Evolutionary conservation across 108 stramenopile species (phyloP), one percentile per base, ranked within the genome.

Genomic region (Parietichytrium sp.): DNA sequence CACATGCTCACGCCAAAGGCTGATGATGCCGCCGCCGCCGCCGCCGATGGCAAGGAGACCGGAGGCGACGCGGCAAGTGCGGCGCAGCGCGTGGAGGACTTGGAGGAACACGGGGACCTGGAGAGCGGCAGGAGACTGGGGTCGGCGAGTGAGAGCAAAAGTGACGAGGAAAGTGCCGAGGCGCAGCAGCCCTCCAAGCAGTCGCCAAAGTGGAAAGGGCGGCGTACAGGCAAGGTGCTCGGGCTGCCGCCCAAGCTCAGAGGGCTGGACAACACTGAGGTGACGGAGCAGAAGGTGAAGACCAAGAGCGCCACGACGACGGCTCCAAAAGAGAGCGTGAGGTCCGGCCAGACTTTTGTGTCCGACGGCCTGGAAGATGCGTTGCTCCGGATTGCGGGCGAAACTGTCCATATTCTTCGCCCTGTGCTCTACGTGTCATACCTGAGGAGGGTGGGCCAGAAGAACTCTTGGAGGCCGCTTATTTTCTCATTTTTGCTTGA

Each of bases 1-100:
- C 61, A 72, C n/a, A n/a, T n/a, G 61, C 61, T 72, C 6, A 33
- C 36, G 42, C 61, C 61, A 1, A n/a, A 45, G 61, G 38, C 61
- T 38, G 29, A 33, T 6, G 61, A 42, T 20, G 42, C 38, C 61
- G 42, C 18, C 15, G 42, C 33, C 6, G 61, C 15, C 6, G 33
- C 61, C 13, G 61, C 42, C 6, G 20, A 27, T 42, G 42, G 42
- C 2, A 27, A n/a, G 23, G 54, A 54, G 54, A 54, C 25, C 54
- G 54, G 54, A n/a, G 54, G 23, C 54, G 54, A n/a, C n/a, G n/a
- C n/a, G n/a, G 26, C 54, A 2, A 55, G 26, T 16, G 16, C 49
- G n/a, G n/a, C 49, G 49, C 16, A 16, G 25, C 20, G 25, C 26
- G 54, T 26, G 54, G 54, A 13, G 23, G 29, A 13, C 25, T 20